These are phyloP conservation scores for Stereocaulon alpinum DNA, from an alignment of 495 filamentous ascomycete species.

Conservation along the genomic window DNA sequence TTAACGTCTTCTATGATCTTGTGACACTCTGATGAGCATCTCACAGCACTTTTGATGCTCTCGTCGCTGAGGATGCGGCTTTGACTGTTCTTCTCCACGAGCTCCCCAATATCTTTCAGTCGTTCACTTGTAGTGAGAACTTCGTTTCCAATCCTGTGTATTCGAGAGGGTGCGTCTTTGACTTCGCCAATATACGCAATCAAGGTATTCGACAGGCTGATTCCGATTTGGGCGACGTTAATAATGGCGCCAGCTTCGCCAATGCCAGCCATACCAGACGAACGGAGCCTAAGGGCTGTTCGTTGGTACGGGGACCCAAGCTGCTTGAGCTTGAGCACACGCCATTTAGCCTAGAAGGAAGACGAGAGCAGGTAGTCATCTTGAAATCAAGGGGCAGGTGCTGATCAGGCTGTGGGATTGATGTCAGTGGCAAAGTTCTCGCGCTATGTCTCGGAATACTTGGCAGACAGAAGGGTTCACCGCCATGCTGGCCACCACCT, in stretches of 20 bases:
- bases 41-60: slow-evolving; percentile 12
- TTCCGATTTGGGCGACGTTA: slow-evolving; percentile 14
- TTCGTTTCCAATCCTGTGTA: slow-evolving; percentile 6
- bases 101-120: slow-evolving; percentile 9
- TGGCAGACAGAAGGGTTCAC: too few species aligned
- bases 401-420: too few species aligned
- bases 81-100: slow-evolving; percentile 7
- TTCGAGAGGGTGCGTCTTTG: slow-evolving; percentile 8
- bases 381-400: too few species aligned
- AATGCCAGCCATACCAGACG: slow-evolving; percentile 21
- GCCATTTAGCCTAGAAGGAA: too few species aligned
- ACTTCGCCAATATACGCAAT: slow-evolving; percentile 13
- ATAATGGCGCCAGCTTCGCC: slow-evolving; percentile 18
- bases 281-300: too few species aligned
- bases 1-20: slow-evolving; percentile 9
- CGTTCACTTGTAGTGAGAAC: slow-evolving; percentile 11
- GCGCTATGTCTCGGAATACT: too few species aligned
- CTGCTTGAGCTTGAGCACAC: too few species aligned
- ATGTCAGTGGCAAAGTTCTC: too few species aligned
- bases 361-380: too few species aligned
- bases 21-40: slow-evolving; percentile 12
- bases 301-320: too few species aligned
- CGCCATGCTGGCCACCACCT: too few species aligned
- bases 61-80: slow-evolving; percentile 7
- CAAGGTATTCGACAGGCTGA: slow-evolving; percentile 14